A percentile compares a stretch with the other conserved stretches of the same genome.
Conservation (phyloP, 257 asterid species). For the Nicotiana obtusifolia region DNA sequence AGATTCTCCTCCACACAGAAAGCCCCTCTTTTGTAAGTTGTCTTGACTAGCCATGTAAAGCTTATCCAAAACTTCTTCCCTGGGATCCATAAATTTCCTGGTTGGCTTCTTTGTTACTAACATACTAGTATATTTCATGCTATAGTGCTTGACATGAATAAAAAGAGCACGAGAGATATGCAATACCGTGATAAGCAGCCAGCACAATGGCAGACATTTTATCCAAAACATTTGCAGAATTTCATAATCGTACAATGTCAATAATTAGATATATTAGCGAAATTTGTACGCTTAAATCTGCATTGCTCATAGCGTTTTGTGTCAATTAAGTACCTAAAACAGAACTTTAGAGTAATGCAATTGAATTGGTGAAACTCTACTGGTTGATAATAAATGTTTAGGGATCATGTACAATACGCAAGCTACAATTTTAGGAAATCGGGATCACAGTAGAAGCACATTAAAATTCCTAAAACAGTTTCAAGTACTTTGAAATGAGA, state of each 20-base stretch:
- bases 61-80: too few relatives aligned
- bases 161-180: background rate
- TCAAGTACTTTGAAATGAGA: background rate
- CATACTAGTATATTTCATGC: background rate
- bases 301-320: background rate
- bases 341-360: background rate
- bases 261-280: background rate
- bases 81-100: too few relatives aligned
- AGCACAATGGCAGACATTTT: background rate
- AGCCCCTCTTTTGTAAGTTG: too few relatives aligned
- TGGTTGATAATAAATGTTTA: background rate
- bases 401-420: background rate
- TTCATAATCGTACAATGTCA: background rate
- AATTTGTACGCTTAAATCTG: too few relatives aligned
- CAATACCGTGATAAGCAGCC: background rate
- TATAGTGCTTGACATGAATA: background rate
- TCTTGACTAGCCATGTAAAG: too few relatives aligned
- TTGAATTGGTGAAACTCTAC: background rate
- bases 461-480: background rate
- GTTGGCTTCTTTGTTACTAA: too few relatives aligned
- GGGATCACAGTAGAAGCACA: background rate
- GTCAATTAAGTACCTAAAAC: background rate
- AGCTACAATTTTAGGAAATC: background rate
- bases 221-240: background rate
- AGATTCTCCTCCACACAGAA: too few relatives aligned